Conservation (phyloP, 164 flowering plant species). For the Liquidambar formosana region DNA sequence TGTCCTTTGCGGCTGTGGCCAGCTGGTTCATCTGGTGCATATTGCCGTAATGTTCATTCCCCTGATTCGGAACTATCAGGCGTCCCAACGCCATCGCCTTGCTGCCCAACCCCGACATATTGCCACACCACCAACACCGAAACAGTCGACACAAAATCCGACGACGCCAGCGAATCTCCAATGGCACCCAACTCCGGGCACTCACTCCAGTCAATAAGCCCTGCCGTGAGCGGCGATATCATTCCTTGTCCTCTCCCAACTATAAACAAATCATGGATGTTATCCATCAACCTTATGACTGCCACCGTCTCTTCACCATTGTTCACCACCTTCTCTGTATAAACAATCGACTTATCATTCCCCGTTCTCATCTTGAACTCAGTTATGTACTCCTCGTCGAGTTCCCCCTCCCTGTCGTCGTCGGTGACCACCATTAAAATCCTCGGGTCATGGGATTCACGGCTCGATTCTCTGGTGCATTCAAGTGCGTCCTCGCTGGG, state of each 20-base stretch:
- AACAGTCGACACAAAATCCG: constrained; percentile 25
- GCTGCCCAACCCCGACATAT: constrained; percentile 17
- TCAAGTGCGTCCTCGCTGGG: constrained; percentile 14
- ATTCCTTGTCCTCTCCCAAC: constrained; percentile 36
- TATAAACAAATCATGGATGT: constrained; percentile 23
- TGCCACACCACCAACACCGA: constrained; percentile 36
- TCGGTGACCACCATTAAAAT: constrained; percentile 4
- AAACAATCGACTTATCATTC: constrained; percentile 20
- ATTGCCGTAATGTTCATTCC: not conserved
- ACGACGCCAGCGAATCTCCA: constrained; percentile 30
- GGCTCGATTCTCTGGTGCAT: not conserved
- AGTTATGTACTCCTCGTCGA: constrained; percentile 25
- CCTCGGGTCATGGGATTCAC: constrained; percentile 1
- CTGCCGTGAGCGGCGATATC: constrained; percentile 30
- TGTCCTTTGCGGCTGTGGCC: not conserved
- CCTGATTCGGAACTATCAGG: constrained; percentile 1
- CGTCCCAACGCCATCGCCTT: not conserved
- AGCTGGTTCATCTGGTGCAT: constrained; percentile 10
- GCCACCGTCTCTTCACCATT: constrained; percentile 25
- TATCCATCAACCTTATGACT: constrained; percentile 17
- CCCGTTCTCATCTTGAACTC: constrained; percentile 18
- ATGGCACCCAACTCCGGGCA: constrained; percentile 36
- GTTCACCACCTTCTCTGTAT: constrained; percentile 24
- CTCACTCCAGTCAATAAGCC: constrained; percentile 39
- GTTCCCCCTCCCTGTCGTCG: constrained; percentile 2